Conservation (phyloP, 306 rosid genomes). For the Astragalus membranaceus region DNA sequence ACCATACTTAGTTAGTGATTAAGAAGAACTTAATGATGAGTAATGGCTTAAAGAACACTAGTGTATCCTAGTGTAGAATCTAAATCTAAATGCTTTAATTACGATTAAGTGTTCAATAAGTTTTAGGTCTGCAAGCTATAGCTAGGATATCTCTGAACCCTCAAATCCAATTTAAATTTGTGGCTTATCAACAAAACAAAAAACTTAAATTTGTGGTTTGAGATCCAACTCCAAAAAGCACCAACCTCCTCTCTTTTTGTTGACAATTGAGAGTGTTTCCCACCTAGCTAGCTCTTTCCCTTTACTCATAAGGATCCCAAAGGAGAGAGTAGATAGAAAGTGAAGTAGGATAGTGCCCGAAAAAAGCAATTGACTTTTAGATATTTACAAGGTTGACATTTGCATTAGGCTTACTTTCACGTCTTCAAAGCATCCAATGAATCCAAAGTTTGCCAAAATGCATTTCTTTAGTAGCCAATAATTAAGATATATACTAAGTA, state of each 20-base stretch:
- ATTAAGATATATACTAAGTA: too few species aligned
- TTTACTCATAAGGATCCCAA: constrained; percentile 78
- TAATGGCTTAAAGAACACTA: constrained; percentile 36
- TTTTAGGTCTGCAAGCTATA: constrained; percentile 34
- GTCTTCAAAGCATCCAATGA: constrained; percentile 78
- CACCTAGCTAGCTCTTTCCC: constrained; percentile 52
- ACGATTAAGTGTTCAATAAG: constrained; percentile 39
- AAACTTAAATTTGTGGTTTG: constrained; percentile 30
- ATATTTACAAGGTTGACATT: constrained; percentile 83
- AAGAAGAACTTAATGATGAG: constrained; percentile 20
- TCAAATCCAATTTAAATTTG: constrained; percentile 20
- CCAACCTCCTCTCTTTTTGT: constrained; percentile 47
- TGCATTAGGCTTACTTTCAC: neutral
- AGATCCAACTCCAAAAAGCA: constrained; percentile 47
- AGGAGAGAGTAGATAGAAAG: constrained; percentile 4
- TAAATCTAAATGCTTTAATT: constrained; percentile 37
- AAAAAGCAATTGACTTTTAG: constrained; percentile 62
- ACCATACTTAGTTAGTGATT: constrained; percentile 10
- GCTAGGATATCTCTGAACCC: constrained; percentile 25
- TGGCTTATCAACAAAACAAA: constrained; percentile 7
- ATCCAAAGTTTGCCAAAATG: constrained; percentile 30
- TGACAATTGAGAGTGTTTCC: constrained; percentile 78
- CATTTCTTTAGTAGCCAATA: neutral
- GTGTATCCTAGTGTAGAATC: constrained; percentile 29
- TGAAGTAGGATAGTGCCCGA: constrained; percentile 18